Base-by-base conservation (phyloP, 2,329 filamentous ascomycete genomes). In the Botrytis deweyae region DNA sequence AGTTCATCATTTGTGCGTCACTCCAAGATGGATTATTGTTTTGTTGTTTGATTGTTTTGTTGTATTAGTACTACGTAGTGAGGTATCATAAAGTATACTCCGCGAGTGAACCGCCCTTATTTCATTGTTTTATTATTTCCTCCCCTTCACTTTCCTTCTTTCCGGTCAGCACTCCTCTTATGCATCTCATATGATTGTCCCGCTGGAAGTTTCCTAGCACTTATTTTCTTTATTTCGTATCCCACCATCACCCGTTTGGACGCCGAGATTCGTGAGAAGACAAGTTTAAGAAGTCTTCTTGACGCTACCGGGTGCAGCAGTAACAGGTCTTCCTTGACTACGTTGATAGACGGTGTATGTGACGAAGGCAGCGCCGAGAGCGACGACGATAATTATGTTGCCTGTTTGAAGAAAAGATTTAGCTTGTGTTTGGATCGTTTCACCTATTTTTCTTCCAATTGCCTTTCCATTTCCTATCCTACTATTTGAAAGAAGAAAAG, bases 361-460 rank as follows among this genome's bases (percentile, higher is more conserved):
- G 71, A 79, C 76, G 52, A 78, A 69, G 0, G 73, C 75, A 3
- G 72, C 78, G 36, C 76, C 38, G 3, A 78, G 36, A 0, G 70
- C 76, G 25, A 76, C 78, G 62, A 81, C 77, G 22, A 80, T 75
- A 0, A 81, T 38, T 49, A 80, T 78, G 59, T 81, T 81, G 73
- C 77, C 79, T 78, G 25, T 75, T 63, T 42, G 38, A 25, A 10
- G 36, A 20, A 4, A 46, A n/a, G 52, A 8, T 12, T 74, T 63
- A 61, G 49, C 66, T 44, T 14, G 25, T 2, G 42, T 66, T 46
- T 68, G 18, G 3, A 29, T 40, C 0, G 1, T 55, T 49, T 7
- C n/a, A 52, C 8, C 14, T 20, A 29, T 40, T 1, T 4, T 25
- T 38, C 36, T 14, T 74, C 42, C 18, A 12, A 22, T 55, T 14